Conservation (phyloP, 2,329 filamentous ascomycete species). For the Elsinoe arachidis region DNA sequence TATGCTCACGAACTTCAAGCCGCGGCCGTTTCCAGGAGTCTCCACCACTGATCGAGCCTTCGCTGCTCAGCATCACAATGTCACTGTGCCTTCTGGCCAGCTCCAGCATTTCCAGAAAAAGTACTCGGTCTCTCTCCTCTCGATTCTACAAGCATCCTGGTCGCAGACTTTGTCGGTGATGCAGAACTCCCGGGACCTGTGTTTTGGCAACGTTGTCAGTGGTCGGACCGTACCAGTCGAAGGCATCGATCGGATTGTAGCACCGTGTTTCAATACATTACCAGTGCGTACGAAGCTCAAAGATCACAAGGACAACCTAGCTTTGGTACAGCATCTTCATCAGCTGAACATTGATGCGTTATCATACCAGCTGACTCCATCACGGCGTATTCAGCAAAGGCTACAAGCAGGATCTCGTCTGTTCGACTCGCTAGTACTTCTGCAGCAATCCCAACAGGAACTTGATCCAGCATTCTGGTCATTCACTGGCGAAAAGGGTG, state of each 20-base stretch:
- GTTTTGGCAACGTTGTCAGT: slow-evolving; percentile 80
- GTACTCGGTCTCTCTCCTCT: slow-evolving; percentile 51
- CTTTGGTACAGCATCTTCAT: slow-evolving; percentile 54
- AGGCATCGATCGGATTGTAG: slow-evolving; percentile 63
- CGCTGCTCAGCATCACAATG: slow-evolving; percentile 12
- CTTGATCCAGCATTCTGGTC: slow-evolving; percentile 45
- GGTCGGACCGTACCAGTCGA: slow-evolving; percentile 62
- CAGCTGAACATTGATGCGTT: slow-evolving; percentile 53
- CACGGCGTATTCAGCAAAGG: slow-evolving; percentile 57
- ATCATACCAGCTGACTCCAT: slow-evolving; percentile 63
- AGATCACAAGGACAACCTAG: slow-evolving; percentile 40
- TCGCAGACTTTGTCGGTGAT: slow-evolving; percentile 52
- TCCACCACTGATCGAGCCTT: not conserved
- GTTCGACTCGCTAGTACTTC: slow-evolving; percentile 72
- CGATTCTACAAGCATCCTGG: slow-evolving; percentile 66
- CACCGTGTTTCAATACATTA: slow-evolving; percentile 86
- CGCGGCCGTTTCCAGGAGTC: slow-evolving; percentile 32
- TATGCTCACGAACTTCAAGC: slow-evolving; percentile 46
- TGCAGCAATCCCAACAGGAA: slow-evolving; percentile 53
- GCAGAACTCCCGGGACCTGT: slow-evolving; percentile 55
- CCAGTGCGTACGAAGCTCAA: slow-evolving; percentile 56
- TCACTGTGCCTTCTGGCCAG: slow-evolving; percentile 31
- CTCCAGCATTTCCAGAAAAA: slow-evolving; percentile 45
- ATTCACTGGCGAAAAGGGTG: slow-evolving; percentile 42
- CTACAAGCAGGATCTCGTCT: slow-evolving; percentile 42